A percentile compares a stretch with the other conserved stretches of the same genome.
These are phyloP conservation scores for Citeromyces nyonsensis DNA, from an alignment of 805 yeast species.

Conservation along the genomic window DNA sequence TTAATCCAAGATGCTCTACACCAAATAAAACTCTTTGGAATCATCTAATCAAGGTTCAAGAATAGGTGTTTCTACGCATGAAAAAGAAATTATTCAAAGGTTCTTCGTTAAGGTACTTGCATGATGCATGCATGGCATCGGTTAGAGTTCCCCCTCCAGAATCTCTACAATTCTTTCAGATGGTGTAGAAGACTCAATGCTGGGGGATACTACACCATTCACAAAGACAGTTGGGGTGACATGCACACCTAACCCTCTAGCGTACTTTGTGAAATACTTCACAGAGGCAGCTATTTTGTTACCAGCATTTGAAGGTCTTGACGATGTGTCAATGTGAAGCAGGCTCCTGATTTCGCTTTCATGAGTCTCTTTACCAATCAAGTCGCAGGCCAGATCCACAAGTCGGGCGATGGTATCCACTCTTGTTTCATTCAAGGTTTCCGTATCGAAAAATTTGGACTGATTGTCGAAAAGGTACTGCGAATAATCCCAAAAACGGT, in stretches of 20 bases:
- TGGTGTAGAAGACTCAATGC: constrained; percentile 49
- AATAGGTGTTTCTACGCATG: no score
- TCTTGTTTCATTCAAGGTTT: constrained; percentile 35
- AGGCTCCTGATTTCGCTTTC: constrained; percentile 14
- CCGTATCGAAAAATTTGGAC: constrained; percentile 43
- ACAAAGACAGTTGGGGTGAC: constrained; percentile 71
- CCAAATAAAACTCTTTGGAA: no score
- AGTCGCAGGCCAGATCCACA: constrained; percentile 26
- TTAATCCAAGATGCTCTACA: no score
- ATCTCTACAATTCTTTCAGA: constrained; percentile 24
- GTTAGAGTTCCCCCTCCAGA: no score
- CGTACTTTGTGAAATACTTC: constrained; percentile 59
- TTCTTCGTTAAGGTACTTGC: no score
- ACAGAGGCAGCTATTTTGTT: constrained; percentile 43
- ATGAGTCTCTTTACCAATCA: constrained; percentile 18
- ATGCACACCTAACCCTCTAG: constrained; percentile 67
- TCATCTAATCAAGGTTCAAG: no score
- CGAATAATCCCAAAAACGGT: constrained; percentile 40
- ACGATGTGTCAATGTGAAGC: constrained; percentile 14
- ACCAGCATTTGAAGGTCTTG: constrained; percentile 33
- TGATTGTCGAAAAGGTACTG: constrained; percentile 39
- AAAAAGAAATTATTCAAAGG: no score
- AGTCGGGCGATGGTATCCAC: constrained; percentile 37
- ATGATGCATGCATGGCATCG: no score
- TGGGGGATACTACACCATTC: constrained; percentile 45